phyloP scores from a whole-genome alignment of 306 rosid species.

The Dicorynia guianensis region DNA sequence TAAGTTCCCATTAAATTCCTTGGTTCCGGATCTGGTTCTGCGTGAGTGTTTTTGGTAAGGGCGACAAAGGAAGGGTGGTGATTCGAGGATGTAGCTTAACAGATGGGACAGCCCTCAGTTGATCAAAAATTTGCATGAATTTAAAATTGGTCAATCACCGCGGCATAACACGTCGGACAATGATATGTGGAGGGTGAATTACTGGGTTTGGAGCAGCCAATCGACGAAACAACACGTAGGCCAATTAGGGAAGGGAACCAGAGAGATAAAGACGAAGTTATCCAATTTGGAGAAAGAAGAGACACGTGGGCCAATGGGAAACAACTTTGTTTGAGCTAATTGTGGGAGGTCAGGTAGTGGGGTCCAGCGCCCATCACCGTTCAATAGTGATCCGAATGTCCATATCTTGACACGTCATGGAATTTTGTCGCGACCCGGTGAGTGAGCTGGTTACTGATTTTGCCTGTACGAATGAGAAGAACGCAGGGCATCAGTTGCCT shows the following conservation, averaged over 20 bases:
- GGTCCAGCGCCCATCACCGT: constrained; percentile 22
- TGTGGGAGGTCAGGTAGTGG: constrained; percentile 24
- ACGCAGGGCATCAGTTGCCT: constrained; percentile 38
- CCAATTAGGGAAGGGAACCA: neutral
- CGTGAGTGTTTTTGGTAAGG: no score
- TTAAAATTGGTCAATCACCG: neutral
- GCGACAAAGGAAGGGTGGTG: neutral
- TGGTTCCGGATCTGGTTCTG: neutral
- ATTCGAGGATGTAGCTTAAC: neutral
- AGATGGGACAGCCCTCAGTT: neutral
- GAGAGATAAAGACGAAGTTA: constrained; percentile 40
- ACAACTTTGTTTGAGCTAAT: neutral
- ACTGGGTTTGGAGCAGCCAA: neutral
- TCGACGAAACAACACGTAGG: constrained; percentile 26
- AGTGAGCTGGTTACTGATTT: constrained; percentile 25
- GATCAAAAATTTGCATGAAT: neutral
- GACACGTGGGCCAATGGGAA: constrained; percentile 4
- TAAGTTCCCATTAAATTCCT: neutral
- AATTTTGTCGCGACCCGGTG: no score
- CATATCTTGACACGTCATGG: constrained; percentile 30
- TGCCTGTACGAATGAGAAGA: neutral
- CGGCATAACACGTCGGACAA: constrained; percentile 28
- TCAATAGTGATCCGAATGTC: constrained; percentile 18
- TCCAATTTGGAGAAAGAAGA: neutral
- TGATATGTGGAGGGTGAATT: neutral